These are phyloP conservation scores for Mucor lusitanicus DNA, from an alignment of 371 early-diverging fungal genomes.

Conservation along the genomic window DNA sequence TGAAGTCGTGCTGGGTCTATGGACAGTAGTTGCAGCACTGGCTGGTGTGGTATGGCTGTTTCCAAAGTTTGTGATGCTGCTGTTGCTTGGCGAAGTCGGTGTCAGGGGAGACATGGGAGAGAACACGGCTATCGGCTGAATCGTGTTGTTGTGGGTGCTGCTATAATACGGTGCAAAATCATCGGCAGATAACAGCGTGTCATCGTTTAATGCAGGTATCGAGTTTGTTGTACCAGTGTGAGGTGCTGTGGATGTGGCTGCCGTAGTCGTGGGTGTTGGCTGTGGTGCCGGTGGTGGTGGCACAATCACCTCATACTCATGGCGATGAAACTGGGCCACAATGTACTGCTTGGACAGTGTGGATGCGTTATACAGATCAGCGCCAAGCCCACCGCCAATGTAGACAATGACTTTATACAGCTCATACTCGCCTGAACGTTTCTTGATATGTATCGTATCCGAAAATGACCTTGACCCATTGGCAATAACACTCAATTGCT, in stretches of 20 bases:
- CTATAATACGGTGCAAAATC: neutral
- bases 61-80: neutral
- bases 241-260: neutral
- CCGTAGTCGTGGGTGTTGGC: neutral
- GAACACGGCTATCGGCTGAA: conserved; percentile 12
- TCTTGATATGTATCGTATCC: conserved; percentile 56
- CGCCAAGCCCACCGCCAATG: conserved; percentile 64
- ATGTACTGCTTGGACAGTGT: conserved; percentile 39
- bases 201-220: neutral
- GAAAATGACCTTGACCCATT: conserved; percentile 46
- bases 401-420: conserved; percentile 52
- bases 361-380: conserved; percentile 39
- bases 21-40: neutral
- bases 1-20: neutral
- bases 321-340: conserved; percentile 29
- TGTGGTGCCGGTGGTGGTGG: conserved; percentile 9
- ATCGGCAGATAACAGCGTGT: neutral
- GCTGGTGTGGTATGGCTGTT: neutral
- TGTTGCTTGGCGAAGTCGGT: conserved; percentile 12
- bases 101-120: conserved; percentile 19
- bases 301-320: conserved; percentile 16
- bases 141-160: neutral
- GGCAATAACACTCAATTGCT: conserved; percentile 27
- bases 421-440: conserved; percentile 52
- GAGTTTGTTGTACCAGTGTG: neutral